Percentiles rank a stretch among this genome's conserved stretches.
Evolutionary conservation across 208 protist species (phyloP).

Genomic region (Leishmania guyanensis): DNA sequence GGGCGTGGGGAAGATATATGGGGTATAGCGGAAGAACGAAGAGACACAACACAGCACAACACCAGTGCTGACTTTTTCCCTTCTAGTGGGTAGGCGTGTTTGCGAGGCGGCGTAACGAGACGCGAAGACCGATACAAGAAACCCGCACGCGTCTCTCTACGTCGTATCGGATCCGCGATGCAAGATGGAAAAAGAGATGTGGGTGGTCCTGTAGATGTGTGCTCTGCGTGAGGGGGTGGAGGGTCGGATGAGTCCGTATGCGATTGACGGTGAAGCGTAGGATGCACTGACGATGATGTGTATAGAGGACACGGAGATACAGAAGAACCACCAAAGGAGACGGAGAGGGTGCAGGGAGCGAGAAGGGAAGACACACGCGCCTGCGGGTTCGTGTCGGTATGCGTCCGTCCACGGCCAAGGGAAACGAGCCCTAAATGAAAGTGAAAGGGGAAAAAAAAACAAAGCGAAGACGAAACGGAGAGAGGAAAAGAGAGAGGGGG

Average conservation of each 20-base stretch:
- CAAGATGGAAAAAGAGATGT: not conserved
- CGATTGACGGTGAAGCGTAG: not conserved
- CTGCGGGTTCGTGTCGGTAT: not conserved
- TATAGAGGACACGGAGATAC: conserved; percentile 1
- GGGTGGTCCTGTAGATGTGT: not conserved
- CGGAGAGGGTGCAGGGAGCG: not conserved
- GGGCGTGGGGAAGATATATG: not conserved
- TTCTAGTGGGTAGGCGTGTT: not conserved
- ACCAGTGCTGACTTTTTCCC: not conserved
- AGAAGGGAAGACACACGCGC: not conserved
- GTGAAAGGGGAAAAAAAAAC: not conserved
- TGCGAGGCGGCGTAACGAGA: not conserved
- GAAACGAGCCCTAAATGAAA: not conserved
- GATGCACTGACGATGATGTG: not conserved
- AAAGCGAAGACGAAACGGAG: not conserved
- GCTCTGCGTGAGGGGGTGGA: not conserved
- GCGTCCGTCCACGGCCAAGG: not conserved
- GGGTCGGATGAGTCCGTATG: not conserved
- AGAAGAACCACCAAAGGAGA: not conserved
- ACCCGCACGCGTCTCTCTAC: not conserved
- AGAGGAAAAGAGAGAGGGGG: not conserved
- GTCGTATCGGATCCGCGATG: not conserved
- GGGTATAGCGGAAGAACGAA: not conserved
- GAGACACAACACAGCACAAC: not conserved
- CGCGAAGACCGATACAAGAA: not conserved